These are phyloP conservation scores for Vanrija sp. DNA, from an alignment of 1,284 basidiomycete species.

Conservation along the genomic window DNA sequence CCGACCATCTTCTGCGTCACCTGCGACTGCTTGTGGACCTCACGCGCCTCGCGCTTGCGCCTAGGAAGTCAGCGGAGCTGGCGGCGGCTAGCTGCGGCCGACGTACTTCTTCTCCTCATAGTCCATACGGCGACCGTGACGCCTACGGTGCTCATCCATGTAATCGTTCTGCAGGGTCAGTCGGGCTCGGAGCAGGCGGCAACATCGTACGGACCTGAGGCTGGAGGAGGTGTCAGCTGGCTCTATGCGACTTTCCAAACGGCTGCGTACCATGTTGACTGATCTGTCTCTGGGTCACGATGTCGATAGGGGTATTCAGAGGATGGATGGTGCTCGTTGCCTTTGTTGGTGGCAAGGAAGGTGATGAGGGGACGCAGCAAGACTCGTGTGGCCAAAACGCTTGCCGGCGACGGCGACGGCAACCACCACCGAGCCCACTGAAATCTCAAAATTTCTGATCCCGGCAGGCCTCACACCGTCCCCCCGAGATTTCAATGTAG, in stretches of 20 bases:
- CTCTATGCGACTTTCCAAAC: not conserved
- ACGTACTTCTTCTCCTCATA: conserved; percentile 49
- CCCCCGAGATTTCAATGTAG: conserved; percentile 16
- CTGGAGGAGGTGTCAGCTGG: conserved; percentile 23
- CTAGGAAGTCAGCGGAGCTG: conserved; percentile 49
- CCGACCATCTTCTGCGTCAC: conserved; percentile 92
- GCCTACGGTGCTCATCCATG: conserved; percentile 51
- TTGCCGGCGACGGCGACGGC: not conserved
- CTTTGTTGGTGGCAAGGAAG: not conserved
- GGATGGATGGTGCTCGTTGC: not conserved
- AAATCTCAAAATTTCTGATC: conserved; percentile 22
- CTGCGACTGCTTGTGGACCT: conserved; percentile 80
- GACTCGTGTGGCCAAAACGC: not conserved
- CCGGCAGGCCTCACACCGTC: not conserved
- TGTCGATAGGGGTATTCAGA: not conserved
- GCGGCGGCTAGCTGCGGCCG: too few relatives aligned
- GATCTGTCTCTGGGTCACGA: not conserved
- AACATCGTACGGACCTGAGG: conserved; percentile 34
- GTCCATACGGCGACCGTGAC: conserved; percentile 49
- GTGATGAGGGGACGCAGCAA: not conserved
- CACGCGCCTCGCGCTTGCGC: conserved; percentile 89
- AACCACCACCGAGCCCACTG: not conserved
- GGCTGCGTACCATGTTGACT: conserved; percentile 23
- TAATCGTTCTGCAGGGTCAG: conserved; percentile 47
- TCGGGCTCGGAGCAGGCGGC: not conserved